Percentiles rank a stretch among this genome's conserved stretches.
Evolutionary conservation across 495 filamentous ascomycete genomes (phyloP).

Genomic region (Trichoderma orchidacearum): DNA sequence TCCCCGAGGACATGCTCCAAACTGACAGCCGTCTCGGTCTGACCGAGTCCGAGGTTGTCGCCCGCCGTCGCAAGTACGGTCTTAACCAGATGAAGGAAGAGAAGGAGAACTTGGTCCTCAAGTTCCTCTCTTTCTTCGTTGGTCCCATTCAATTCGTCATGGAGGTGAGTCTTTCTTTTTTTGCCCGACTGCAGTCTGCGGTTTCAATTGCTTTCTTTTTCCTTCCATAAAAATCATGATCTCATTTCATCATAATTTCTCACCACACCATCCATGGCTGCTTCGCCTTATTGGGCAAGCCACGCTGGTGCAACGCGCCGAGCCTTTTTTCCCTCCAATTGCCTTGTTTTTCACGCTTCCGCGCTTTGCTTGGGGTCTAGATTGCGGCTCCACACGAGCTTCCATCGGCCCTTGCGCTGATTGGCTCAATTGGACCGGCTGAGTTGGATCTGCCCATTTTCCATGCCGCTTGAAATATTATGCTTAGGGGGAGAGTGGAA

Average conservation of each 20-base stretch:
- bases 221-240: not conserved
- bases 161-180: slow-evolving; percentile 48
- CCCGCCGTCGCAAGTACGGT: slow-evolving; percentile 66
- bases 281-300: slow-evolving; percentile 1
- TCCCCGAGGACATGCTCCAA: slow-evolving; percentile 54
- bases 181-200: slow-evolving; percentile 6
- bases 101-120: slow-evolving; percentile 70
- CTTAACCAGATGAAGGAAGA: slow-evolving; percentile 83
- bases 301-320: not conserved
- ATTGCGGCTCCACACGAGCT: slow-evolving; percentile 7
- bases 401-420: not conserved
- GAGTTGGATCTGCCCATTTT: not conserved
- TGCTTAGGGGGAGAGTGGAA: not conserved
- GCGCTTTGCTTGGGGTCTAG: not conserved
- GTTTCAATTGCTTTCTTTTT: slow-evolving; percentile 8
- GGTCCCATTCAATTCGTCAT: slow-evolving; percentile 92
- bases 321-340: not conserved
- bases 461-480: not conserved
- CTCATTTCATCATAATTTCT: not conserved
- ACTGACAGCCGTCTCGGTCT: slow-evolving; percentile 62
- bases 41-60: slow-evolving; percentile 50
- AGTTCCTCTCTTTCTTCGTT: slow-evolving; percentile 75
- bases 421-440: not conserved
- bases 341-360: not conserved
- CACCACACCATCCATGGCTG: not conserved